Evolutionary conservation across 2,329 filamentous ascomycete genomes (phyloP).

Genomic region (Myotisia sp.): DNA sequence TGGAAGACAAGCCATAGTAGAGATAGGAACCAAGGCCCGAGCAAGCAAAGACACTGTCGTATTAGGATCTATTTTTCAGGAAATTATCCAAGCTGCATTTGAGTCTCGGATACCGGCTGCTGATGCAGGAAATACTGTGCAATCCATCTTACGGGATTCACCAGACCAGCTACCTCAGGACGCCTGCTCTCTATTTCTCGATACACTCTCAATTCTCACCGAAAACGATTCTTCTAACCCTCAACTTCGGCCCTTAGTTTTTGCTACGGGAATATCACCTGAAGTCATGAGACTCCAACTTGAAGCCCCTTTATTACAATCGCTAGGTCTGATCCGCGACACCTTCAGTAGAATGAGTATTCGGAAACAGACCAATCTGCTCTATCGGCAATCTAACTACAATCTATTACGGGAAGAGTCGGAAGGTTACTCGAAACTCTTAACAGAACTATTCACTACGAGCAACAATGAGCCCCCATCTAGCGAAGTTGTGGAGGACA

Average conservation of each 20-base stretch:
- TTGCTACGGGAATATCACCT: conserved; percentile 57
- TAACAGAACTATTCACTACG: conserved; percentile 89
- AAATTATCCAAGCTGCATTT: conserved; percentile 63
- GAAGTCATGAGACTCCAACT: conserved; percentile 64
- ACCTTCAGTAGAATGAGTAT: conserved; percentile 74
- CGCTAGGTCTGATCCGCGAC: conserved; percentile 66
- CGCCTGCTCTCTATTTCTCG: conserved; percentile 59
- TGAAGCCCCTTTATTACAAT: conserved; percentile 61
- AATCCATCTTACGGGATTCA: conserved; percentile 53
- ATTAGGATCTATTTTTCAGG: conserved; percentile 64
- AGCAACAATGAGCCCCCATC: conserved; percentile 60
- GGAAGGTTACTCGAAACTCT: conserved; percentile 90
- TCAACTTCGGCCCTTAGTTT: conserved; percentile 52
- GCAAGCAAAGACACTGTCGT: conserved; percentile 53
- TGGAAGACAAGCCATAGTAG: conserved; percentile 54
- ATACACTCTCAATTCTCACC: conserved; percentile 64
- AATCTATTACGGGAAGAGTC: conserved; percentile 90
- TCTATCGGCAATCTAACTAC: conserved; percentile 94
- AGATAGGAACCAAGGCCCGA: conserved; percentile 49
- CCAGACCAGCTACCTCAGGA: conserved; percentile 44
- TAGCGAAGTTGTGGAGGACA: conserved; percentile 62
- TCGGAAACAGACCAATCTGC: conserved; percentile 76
- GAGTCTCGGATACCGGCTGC: conserved; percentile 51
- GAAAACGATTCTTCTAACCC: conserved; percentile 51
- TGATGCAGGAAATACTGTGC: conserved; percentile 59